Evolutionary conservation across 2,329 filamentous ascomycete species (phyloP).

Genomic region (Ceratocystis smalleyi): DNA sequence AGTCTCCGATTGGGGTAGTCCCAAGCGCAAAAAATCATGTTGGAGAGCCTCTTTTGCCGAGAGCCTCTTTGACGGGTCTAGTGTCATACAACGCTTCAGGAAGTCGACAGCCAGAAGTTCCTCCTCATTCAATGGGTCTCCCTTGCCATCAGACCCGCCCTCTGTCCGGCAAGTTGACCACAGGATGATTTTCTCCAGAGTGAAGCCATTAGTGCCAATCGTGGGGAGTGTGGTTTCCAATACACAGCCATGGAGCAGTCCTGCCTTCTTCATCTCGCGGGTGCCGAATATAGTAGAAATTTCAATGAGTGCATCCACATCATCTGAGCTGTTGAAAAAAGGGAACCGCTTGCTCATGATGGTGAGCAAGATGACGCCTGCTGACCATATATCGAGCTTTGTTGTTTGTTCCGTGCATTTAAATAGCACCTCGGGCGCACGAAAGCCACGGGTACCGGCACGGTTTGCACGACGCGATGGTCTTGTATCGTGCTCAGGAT

Average conservation of each 20-base stretch:
- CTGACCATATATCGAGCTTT: slow-evolving; percentile 93
- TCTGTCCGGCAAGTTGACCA: slow-evolving; percentile 78
- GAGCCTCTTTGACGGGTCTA: slow-evolving; percentile 59
- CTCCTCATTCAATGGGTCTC: slow-evolving; percentile 42
- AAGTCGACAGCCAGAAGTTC: slow-evolving; percentile 62
- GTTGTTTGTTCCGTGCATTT: slow-evolving; percentile 93
- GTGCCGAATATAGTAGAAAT: slow-evolving; percentile 88
- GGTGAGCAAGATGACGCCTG: slow-evolving; percentile 91
- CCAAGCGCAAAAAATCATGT: slow-evolving; percentile 49
- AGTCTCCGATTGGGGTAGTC: neutral
- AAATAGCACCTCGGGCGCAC: slow-evolving; percentile 87
- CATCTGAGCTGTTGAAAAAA: slow-evolving; percentile 97
- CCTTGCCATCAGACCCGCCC: slow-evolving; percentile 36
- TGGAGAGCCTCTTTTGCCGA: slow-evolving; percentile 58
- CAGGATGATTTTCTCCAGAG: slow-evolving; percentile 80
- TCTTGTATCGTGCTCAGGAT: slow-evolving; percentile 78
- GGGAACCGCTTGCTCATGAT: slow-evolving; percentile 84
- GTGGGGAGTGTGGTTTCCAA: slow-evolving; percentile 90
- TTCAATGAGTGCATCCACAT: slow-evolving; percentile 94
- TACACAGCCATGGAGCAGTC: slow-evolving; percentile 72
- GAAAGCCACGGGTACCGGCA: slow-evolving; percentile 87
- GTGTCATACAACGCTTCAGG: slow-evolving; percentile 54
- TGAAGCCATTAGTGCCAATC: slow-evolving; percentile 70
- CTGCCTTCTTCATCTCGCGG: slow-evolving; percentile 67
- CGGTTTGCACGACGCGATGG: slow-evolving; percentile 83